Evolutionary conservation across 176 grass and related monocot genomes (phyloP), one percentile per base, ranked within the genome.

Genomic region (Dendrocalamus sinicus): DNA sequence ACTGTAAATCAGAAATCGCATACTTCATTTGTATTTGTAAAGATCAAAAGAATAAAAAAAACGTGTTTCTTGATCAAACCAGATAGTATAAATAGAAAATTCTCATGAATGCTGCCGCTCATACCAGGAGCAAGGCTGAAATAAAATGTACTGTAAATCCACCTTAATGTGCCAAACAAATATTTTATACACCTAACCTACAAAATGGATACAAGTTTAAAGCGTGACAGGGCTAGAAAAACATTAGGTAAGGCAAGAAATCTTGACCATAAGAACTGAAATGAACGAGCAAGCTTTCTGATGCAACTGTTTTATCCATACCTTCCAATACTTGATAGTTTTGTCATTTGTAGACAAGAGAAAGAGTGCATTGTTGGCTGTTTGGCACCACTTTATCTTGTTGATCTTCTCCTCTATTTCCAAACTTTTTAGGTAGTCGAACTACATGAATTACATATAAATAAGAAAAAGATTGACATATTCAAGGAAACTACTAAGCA

Each of bases 351-450:
- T 93, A 78, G 94, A 96, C 75, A 96, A 90, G 74, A 96, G 82
- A 72, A 91, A 96, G 59, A 90, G 84, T 59, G 91, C 89, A 81
- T 88, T 89, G 80, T 96, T 96, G 78, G 91, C 80, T 76, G 91
- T 93, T 77, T 96, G 89, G 68, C 91, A 91, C 94, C 94, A 96
- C 80, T 86, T 93, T 62, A 96, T 96, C 89, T 91, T 96, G 89
- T 96, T 96, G 68, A 96, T 96, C 76, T 96, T 96, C 82, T 96
- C 94, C 80, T 96, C 94, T 90, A 96, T 96, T 92, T 96, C 94
- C 91, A 96, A 91, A 92, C 94, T 96, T 91, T 96, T 96, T 64
- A 96, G 94, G 81, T 96, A 96, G 74, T 96, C 94, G 20, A 96
- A 96, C 94, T 96, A 87, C 92, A 92, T 80, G 48, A 32, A 70